Conservation (phyloP, 345 rosid genomes). For the Heritiera littoralis region DNA sequence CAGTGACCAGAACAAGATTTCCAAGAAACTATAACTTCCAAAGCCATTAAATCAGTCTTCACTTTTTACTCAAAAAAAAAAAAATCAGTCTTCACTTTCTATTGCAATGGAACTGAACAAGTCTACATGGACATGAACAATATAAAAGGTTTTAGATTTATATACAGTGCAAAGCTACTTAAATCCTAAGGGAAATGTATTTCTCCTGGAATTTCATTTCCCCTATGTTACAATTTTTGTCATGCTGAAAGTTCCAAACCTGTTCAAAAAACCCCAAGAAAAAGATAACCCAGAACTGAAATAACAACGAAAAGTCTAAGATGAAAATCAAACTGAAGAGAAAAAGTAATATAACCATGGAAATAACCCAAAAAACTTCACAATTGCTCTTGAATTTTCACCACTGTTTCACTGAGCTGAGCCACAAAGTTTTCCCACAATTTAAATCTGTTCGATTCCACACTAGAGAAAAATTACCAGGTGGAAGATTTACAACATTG, state of each 20-base stretch:
- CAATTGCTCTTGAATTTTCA: slow-evolving; percentile 4
- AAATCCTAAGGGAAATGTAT: not conserved
- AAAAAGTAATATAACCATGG: not conserved
- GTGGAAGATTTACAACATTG: slow-evolving; percentile 27
- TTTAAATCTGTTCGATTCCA: slow-evolving; percentile 22
- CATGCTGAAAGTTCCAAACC: slow-evolving; percentile 19
- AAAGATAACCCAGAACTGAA: not conserved
- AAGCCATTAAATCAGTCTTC: not conserved
- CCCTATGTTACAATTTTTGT: slow-evolving; percentile 33
- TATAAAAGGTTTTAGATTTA: slow-evolving; percentile 16
- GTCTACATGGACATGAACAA: not conserved
- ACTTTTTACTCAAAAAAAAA: too few species aligned
- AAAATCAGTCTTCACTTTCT: not conserved
- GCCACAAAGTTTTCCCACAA: slow-evolving; percentile 5
- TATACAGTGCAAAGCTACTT: slow-evolving; percentile 19
- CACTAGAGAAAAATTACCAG: slow-evolving; percentile 44
- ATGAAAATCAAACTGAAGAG: slow-evolving; percentile 26
- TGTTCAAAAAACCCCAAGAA: slow-evolving; percentile 30
- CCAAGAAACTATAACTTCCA: not conserved
- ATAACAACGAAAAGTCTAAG: not conserved
- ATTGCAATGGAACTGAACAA: slow-evolving; percentile 11
- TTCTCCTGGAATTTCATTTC: not conserved
- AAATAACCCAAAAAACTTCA: not conserved
- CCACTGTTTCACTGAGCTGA: slow-evolving; percentile 4
- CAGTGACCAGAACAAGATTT: not conserved